These are phyloP conservation scores for Sapria himalayana DNA, from an alignment of 345 rosid species.

Conservation along the genomic window DNA sequence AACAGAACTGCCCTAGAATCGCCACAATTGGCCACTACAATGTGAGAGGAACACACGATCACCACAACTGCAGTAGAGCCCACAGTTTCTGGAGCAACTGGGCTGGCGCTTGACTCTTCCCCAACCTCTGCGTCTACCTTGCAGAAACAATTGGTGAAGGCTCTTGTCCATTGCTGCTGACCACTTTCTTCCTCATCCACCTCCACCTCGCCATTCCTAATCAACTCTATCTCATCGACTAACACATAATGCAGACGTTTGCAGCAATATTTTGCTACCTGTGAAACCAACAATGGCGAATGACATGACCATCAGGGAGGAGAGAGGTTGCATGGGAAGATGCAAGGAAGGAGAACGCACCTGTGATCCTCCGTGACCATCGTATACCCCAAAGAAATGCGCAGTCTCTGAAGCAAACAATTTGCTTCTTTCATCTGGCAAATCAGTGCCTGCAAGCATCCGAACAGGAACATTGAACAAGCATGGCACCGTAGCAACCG, in stretches of 20 bases:
- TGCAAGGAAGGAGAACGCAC: slow-evolving; percentile 12
- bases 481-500: slow-evolving; percentile 42
- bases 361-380: slow-evolving; percentile 97
- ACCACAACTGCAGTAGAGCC: slow-evolving; percentile 96
- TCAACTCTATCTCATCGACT: slow-evolving; percentile 41
- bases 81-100: slow-evolving; percentile 84
- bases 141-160: slow-evolving; percentile 51
- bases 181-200: slow-evolving; percentile 32
- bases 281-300: slow-evolving; percentile 7
- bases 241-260: slow-evolving; percentile 49
- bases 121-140: slow-evolving; percentile 65
- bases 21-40: slow-evolving; percentile 81
- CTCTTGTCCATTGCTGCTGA: slow-evolving; percentile 63
- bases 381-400: slow-evolving; percentile 87
- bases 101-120: slow-evolving; percentile 29
- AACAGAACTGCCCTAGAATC: slow-evolving; percentile 91
- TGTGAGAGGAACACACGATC: slow-evolving; percentile 60
- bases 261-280: slow-evolving; percentile 86
- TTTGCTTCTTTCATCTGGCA: slow-evolving; percentile 35
- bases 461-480: slow-evolving; percentile 48
- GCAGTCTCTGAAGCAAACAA: slow-evolving; percentile 37
- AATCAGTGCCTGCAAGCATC: slow-evolving; percentile 43
- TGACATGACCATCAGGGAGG: not conserved
- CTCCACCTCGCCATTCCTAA: slow-evolving; percentile 20
- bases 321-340: not conserved